Evolutionary conservation across 345 rosid genomes (phyloP).

Genomic region (Xanthoceras sorbifolium): DNA sequence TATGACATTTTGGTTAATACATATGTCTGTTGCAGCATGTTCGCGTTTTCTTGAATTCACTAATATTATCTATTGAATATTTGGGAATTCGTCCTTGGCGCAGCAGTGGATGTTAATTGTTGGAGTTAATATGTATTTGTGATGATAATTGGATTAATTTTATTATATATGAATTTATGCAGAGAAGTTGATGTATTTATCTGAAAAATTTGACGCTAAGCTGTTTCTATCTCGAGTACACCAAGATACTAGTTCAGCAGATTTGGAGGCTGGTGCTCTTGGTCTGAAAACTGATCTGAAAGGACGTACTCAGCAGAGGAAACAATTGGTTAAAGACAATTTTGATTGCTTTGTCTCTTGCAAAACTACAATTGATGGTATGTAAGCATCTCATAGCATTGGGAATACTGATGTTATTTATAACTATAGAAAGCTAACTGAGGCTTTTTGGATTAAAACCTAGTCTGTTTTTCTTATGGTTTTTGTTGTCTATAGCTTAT

Average conservation of each 20-base stretch:
- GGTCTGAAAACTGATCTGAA: slow-evolving; percentile 90
- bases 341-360: slow-evolving; percentile 99
- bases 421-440: slow-evolving; percentile 5
- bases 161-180: slow-evolving; percentile 33
- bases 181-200: slow-evolving; percentile 90
- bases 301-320: slow-evolving; percentile 89
- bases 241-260: slow-evolving; percentile 78
- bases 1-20: neutral
- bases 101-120: neutral
- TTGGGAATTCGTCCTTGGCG: neutral
- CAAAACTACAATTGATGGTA: slow-evolving; percentile 99
- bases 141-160: neutral
- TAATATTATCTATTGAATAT: neutral
- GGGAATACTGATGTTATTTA: slow-evolving; percentile 19
- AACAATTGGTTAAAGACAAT: slow-evolving; percentile 94
- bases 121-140: neutral
- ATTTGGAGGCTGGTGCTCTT: slow-evolving; percentile 92
- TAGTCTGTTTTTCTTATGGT: slow-evolving; percentile 13
- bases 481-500: slow-evolving; percentile 7
- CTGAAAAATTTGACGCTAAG: slow-evolving; percentile 89
- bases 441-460: slow-evolving; percentile 14
- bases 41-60: neutral
- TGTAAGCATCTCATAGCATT: slow-evolving; percentile 22
- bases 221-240: slow-evolving; percentile 89
- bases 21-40: neutral